Conservation (phyloP, 2,329 filamentous ascomycete species). For the Xylariaceae sp. region DNA sequence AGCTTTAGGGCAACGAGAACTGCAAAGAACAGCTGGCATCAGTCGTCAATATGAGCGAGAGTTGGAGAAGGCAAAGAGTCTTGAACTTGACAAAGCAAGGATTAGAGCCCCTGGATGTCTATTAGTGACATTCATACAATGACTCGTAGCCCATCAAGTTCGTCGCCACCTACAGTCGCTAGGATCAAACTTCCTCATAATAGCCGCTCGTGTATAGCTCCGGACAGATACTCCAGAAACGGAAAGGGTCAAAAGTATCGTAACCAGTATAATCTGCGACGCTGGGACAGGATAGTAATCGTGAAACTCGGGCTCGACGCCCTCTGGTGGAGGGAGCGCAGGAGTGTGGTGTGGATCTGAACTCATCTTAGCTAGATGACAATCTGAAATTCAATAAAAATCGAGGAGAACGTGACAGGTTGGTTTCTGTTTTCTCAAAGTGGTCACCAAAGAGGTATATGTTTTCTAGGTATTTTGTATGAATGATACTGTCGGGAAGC, state of each 20-base stretch:
- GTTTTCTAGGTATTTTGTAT: no score
- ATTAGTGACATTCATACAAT: background rate
- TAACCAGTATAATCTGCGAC: slow-evolving; percentile 4
- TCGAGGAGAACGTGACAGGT: no score
- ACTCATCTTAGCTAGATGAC: background rate
- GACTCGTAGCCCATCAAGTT: background rate
- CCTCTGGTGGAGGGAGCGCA: slow-evolving; percentile 6
- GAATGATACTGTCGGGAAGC: no score
- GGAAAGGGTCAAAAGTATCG: slow-evolving; percentile 1
- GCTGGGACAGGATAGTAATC: slow-evolving; percentile 4
- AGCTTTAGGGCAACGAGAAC: slow-evolving; percentile 7
- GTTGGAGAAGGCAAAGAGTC: background rate
- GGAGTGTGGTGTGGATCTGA: slow-evolving; percentile 6
- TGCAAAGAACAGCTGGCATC: slow-evolving; percentile 3
- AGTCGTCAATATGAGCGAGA: background rate
- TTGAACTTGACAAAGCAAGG: slow-evolving; percentile 1
- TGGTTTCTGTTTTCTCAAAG: no score
- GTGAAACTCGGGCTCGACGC: slow-evolving; percentile 4
- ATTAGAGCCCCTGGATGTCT: slow-evolving; percentile 5
- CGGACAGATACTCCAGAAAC: background rate
- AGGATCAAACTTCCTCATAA: slow-evolving; percentile 7
- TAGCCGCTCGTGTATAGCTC: slow-evolving; percentile 7
- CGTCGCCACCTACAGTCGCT: slow-evolving; percentile 7
- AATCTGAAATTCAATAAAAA: no score
- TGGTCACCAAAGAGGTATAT: no score